A percentile compares a stretch with the other conserved stretches of the same genome.
Conservation (phyloP, 345 rosid genomes). For the thale cress (Arabidopsis thaliana) region TAIR10.1 NC_003076.8:19706001-19706500, state of each 20-base stretch:
- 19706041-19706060: slow-evolving; percentile 13
- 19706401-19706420: slow-evolving; percentile 58
- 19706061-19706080: slow-evolving; percentile 8
- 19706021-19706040: slow-evolving; percentile 12
- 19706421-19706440: background rate
- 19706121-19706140: slow-evolving; percentile 81
- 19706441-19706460: slow-evolving; percentile 27
- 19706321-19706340: slow-evolving; percentile 68
- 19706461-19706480: slow-evolving; percentile 20
- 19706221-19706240: slow-evolving; percentile 78
- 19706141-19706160: slow-evolving; percentile 97
- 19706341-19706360: slow-evolving; percentile 72
- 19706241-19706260: slow-evolving; percentile 76
- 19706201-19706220: slow-evolving; percentile 99
- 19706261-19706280: slow-evolving; percentile 78
- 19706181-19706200: slow-evolving; percentile 98
- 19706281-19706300: slow-evolving; percentile 55
- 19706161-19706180: slow-evolving; percentile 95
- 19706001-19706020: slow-evolving; percentile 1
- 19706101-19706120: slow-evolving; percentile 81
- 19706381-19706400: slow-evolving; percentile 86
- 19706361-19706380: slow-evolving; percentile 68
- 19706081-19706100: slow-evolving; percentile 66
- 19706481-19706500: slow-evolving; percentile 22
- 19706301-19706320: slow-evolving; percentile 62